Evolutionary conservation across 2,329 filamentous ascomycete genomes (phyloP).

Genomic region (Penicillium janthinellum): DNA sequence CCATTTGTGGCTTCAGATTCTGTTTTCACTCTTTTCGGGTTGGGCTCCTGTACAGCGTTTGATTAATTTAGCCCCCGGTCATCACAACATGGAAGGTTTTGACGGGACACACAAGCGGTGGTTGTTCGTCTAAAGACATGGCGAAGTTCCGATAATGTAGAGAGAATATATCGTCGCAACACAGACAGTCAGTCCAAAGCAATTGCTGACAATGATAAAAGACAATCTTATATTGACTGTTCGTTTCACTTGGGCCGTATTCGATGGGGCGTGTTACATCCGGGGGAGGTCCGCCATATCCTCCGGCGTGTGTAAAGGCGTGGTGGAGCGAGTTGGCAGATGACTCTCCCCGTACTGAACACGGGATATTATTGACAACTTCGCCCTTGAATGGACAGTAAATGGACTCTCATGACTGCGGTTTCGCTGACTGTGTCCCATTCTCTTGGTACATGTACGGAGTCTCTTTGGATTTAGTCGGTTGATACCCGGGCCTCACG

Average conservation of each 20-base stretch:
- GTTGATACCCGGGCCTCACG: too few species aligned
- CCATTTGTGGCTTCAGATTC: neutral
- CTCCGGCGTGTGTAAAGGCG: neutral
- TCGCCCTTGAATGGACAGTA: too few species aligned
- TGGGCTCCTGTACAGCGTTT: neutral
- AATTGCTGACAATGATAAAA: too few species aligned
- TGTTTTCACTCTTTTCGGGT: neutral
- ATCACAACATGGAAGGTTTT: neutral
- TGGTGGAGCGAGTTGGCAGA: neutral
- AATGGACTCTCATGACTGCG: too few species aligned
- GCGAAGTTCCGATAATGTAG: neutral
- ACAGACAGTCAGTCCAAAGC: neutral
- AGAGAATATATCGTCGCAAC: neutral
- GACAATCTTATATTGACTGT: neutral
- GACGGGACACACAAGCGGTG: neutral
- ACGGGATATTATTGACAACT: too few species aligned
- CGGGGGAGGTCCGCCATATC: neutral
- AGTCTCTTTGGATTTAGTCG: too few species aligned
- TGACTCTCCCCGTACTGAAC: neutral
- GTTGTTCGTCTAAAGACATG: neutral
- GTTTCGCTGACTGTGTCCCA: too few species aligned
- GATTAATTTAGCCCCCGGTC: neutral
- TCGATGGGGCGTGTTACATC: neutral
- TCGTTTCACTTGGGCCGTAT: neutral
- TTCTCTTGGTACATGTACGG: too few species aligned